Base-by-base conservation (phyloP, 2,329 filamentous ascomycete species). In the Meredithiella fracta region DNA sequence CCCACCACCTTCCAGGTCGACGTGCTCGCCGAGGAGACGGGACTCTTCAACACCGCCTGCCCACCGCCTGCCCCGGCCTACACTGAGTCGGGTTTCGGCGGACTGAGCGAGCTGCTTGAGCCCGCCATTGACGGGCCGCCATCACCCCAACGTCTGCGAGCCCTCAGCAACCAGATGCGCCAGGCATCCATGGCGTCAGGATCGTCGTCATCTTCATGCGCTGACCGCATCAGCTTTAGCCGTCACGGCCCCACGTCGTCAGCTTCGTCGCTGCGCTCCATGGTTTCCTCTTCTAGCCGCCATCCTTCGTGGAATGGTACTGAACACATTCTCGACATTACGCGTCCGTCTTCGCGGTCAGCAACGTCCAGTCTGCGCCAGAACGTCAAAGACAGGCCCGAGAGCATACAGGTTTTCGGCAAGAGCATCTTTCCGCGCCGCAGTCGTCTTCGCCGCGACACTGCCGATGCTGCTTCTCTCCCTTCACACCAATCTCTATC, bases 111-210 rank as follows among this genome's bases (percentile, higher is more conserved):
- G 58, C 69, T 77, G 55, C 66, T 82, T 57, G 77, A 75, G 58
- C 77, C 79, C 51, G 73, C 79, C 59, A 67, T 82, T 56, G 77
- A 82, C 61, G 76, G 76, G 17, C 78, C 79, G 42, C 78, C 79
- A 0, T 82, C 79, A 34, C 77, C 79, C 26, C 74, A 78, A 62
- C 73, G 72, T 59, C 72, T 80, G 61, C 74, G 78, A 61, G 76
- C 76, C 58, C 69, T 80, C 54, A 79, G 70, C 64, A 74, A 75
- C 64, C 75, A 80, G 66, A 74, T 79, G 72, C 79, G 74, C 65
- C 70, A 72, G 63, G 70, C 72, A 23, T 76, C 77, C 23, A 68
- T 71, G 53, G 53, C 53, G 23, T 58, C 57, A n/a, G 50, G 58
- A 6, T 59, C 58, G 9, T 56, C 54, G n/a, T 59, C 58, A 2